phyloP scores from a whole-genome alignment of 169 alveolate genomes.

The Babesia bigemina region DNA sequence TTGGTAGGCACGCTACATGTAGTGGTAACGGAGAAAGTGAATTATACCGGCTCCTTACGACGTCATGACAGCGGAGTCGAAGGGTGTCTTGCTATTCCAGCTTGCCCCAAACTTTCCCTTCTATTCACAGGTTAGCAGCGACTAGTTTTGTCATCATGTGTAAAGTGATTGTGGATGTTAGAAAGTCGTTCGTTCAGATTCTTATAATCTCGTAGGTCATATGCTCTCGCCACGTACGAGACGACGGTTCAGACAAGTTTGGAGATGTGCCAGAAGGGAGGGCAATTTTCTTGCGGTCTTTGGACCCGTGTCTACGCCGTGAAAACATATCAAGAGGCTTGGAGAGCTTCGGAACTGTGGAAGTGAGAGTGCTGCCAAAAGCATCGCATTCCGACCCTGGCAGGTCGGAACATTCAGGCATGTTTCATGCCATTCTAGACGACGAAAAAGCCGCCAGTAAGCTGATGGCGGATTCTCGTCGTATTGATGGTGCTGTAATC shows the following conservation, averaged over 20 bases:
- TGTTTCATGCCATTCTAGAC: constrained; percentile 20
- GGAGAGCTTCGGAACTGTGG: constrained; percentile 7
- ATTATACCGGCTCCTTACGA: background rate
- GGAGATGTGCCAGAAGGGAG: background rate
- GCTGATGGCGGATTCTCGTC: background rate
- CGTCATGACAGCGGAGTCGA: background rate
- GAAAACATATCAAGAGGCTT: constrained; percentile 7
- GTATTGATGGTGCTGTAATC: background rate
- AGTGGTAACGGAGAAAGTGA: too few species aligned
- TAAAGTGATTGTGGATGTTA: too few species aligned
- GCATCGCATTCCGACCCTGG: background rate
- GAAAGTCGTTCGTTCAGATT: background rate
- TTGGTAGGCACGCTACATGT: too few species aligned
- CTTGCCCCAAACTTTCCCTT: constrained; percentile 35
- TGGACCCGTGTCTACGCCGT: constrained; percentile 28
- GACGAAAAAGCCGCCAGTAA: background rate
- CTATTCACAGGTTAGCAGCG: constrained; percentile 55
- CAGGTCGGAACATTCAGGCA: background rate
- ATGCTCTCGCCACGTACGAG: constrained; percentile 11
- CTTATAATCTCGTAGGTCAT: background rate
- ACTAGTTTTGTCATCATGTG: background rate
- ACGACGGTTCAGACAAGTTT: constrained; percentile 6
- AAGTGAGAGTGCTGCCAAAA: background rate
- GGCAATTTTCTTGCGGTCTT: constrained; percentile 31
- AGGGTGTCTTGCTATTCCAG: constrained; percentile 19